Evolutionary conservation across 345 rosid genomes (phyloP).

Genomic region (Arabidopsis thaliana): DNA sequence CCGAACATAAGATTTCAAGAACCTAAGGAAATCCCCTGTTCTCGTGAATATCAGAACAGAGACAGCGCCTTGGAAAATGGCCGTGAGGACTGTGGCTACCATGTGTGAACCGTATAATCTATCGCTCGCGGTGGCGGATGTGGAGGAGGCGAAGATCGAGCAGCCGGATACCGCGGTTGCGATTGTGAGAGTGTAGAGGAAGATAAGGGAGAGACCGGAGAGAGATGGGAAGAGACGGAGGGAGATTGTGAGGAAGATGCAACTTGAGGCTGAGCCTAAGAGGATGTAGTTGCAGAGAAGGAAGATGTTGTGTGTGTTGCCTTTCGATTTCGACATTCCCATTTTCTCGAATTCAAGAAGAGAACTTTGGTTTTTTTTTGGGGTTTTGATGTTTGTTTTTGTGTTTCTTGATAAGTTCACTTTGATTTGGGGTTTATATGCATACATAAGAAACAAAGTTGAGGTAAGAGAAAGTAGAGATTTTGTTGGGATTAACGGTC

Average conservation of each 20-base stretch:
- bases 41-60: conserved; percentile 74
- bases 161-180: conserved; percentile 74
- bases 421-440: conserved; percentile 29
- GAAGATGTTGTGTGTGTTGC: conserved; percentile 75
- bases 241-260: conserved; percentile 88
- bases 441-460: background rate
- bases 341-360: conserved; percentile 35
- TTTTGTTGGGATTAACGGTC: conserved; percentile 42
- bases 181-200: conserved; percentile 53
- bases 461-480: conserved; percentile 16
- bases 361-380: conserved; percentile 2
- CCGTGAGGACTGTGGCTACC: conserved; percentile 83
- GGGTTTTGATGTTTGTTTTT: conserved; percentile 14
- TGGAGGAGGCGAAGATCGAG: conserved; percentile 51
- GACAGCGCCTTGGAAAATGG: conserved; percentile 88
- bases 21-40: conserved; percentile 59
- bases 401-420: background rate
- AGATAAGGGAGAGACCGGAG: conserved; percentile 50
- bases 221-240: conserved; percentile 82
- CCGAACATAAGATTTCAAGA: conserved; percentile 74
- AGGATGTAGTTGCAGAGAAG: conserved; percentile 85
- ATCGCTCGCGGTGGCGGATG: conserved; percentile 45
- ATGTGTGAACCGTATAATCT: conserved; percentile 77
- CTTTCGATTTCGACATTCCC: conserved; percentile 53
- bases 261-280: conserved; percentile 86